A percentile compares a stretch with the other conserved stretches of the same genome.
These are phyloP conservation scores for Ophiorrhiza pumila DNA, from an alignment of 257 asterid genomes.

Conservation along the genomic window DNA sequence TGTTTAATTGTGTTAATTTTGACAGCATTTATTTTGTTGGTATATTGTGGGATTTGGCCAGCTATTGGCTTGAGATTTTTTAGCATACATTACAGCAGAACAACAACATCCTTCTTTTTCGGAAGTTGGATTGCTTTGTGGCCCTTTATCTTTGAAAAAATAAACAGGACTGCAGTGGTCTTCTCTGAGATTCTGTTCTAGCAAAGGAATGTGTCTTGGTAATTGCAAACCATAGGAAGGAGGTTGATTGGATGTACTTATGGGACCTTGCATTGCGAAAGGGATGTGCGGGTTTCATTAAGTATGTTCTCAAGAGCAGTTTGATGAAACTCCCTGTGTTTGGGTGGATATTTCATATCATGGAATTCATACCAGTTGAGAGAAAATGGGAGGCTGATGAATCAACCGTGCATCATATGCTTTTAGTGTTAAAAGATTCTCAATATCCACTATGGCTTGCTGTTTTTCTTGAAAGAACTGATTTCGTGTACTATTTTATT, in stretches of 20 bases:
- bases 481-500: slow-evolving; percentile 58
- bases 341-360: slow-evolving; percentile 80
- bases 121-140: slow-evolving; percentile 86
- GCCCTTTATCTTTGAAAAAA: slow-evolving; percentile 76
- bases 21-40: slow-evolving; percentile 65
- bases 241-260: no score
- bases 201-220: slow-evolving; percentile 55
- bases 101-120: slow-evolving; percentile 48
- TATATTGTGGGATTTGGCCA: slow-evolving; percentile 62
- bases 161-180: slow-evolving; percentile 66
- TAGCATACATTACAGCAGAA: slow-evolving; percentile 60
- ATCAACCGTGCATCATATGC: slow-evolving; percentile 45
- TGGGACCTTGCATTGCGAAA: no score
- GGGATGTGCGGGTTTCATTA: no score
- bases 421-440: slow-evolving; percentile 51
- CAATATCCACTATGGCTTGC: slow-evolving; percentile 65
- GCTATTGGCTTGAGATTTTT: slow-evolving; percentile 51
- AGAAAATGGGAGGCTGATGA: slow-evolving; percentile 92
- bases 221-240: slow-evolving; percentile 78
- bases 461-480: slow-evolving; percentile 99
- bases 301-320: slow-evolving; percentile 73
- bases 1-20: slow-evolving; percentile 49
- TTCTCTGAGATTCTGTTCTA: slow-evolving; percentile 68
- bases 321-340: slow-evolving; percentile 84
- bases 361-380: slow-evolving; percentile 82